Base-by-base conservation (phyloP, 1,139 yeast genomes). In the Geotrichum fermentans region DNA sequence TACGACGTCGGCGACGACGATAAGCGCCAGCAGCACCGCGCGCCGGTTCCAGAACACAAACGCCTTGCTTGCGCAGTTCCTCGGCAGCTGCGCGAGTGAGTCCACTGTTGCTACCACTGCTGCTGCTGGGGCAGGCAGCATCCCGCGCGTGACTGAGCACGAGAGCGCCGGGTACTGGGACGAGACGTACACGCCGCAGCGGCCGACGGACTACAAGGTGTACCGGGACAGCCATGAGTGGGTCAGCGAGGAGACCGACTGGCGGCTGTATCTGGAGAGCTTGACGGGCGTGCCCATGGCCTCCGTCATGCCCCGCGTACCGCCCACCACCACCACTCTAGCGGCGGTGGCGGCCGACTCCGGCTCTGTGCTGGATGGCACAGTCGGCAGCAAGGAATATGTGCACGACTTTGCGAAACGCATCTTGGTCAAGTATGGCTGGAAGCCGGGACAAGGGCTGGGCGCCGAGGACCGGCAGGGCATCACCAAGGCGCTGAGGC, bases 291-390 rank as follows among this genome's bases (percentile, higher is more conserved):
- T 51, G 16, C 53, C 56, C 8, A 30, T 30, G 28, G 28, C 28
- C 28, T 10, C 6, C 28, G 28, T 13, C 34, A 5, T 5, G n/a
- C 14, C 37, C 13, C 7, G 17, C 7, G 37, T 11, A 33, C 14
- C 37, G 17, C 14, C 37, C 5, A 33, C 37, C 4, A 33, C 37
- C 63, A 67, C 68, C 5, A 80, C 78, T 51, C 87, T 88, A 60
- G 28, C 28, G 8, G 8, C 28, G 28, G 28, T 24, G 28, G 28
- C 28, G 28, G n/a, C n/a, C n/a, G n/a, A n/a, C n/a, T n/a, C n/a
- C n/a, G n/a, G n/a, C n/a, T n/a, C n/a, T n/a, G n/a, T n/a, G n/a
- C n/a, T n/a, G n/a, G n/a, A n/a, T n/a, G n/a, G n/a, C n/a, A n/a
- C n/a, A n/a, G n/a, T n/a, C n/a, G n/a, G n/a, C n/a, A n/a, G n/a